Base-by-base conservation (phyloP, 202 grass and related monocot species). In the Cymbopogon flexuosus region DNA sequence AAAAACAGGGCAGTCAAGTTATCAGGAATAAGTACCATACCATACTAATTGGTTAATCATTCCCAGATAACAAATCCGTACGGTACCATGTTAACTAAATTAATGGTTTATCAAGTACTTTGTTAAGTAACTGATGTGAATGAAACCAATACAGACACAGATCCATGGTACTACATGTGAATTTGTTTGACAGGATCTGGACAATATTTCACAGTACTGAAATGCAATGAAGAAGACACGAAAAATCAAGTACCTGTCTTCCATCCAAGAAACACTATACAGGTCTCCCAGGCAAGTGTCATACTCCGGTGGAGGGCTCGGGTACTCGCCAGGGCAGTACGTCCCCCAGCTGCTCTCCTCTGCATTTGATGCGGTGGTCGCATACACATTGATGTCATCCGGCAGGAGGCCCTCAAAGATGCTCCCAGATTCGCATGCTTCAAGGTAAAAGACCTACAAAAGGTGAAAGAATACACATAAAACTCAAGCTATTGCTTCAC, bases 341-440 rank as follows among this genome's bases (percentile, higher is more conserved):
- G 90, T 93, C 19, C 96, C 96, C 96, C 96, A 98, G 67, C 96
- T 98, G 77, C 90, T 98, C 84, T 98, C 96, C 46, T 85, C 88
- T 45, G 96, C 88, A 27, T 98, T 98, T n/a, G 96, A 95, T 2
- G 96, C 96, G 0, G 96, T 98, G 23, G 96, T 98, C 29, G 92
- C 96, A 2, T 95, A 98, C 64, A 98, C 79, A 47, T 94, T 86
- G 71, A 95, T 94, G 62, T 90, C 65, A 78, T 93, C 73, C 1
- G 96, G 92, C 47, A 98, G 73, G 72, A 98, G 76, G 3, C 92
- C 96, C 78, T 95, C 90, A 80, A 98, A 98, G 76, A 98, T 95
- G 70, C 96, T 98, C 18, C 96, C 96, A 3, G 92, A 89, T 91
- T 98, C 96, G 65, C 96, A 98, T 23, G 96, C 96, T 91, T 98